phyloP scores from a whole-genome alignment of 2,329 filamentous ascomycete species.

The Diaporthe helianthi region DNA sequence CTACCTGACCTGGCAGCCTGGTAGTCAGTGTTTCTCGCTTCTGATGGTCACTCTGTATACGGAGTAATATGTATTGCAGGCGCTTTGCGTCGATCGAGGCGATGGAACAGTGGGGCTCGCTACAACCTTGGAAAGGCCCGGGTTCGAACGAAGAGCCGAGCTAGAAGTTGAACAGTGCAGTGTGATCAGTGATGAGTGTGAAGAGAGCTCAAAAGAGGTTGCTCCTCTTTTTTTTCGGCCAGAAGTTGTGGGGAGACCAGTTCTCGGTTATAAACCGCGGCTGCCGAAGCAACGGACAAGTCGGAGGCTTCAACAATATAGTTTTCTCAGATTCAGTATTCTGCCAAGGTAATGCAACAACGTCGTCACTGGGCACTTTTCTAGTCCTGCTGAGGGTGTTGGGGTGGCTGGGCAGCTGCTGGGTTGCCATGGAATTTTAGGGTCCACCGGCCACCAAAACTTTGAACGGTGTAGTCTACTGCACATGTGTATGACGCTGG shows the following conservation, averaged over 20 bases:
- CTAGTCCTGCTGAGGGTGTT: neutral
- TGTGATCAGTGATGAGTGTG: neutral
- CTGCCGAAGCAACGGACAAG: constrained; percentile 1
- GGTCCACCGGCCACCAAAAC: constrained; percentile 25
- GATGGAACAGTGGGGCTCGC: constrained; percentile 26
- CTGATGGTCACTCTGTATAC: neutral
- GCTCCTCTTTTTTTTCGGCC: neutral
- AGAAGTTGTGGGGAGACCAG: neutral
- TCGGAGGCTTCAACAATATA: constrained; percentile 17
- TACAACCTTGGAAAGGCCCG: neutral
- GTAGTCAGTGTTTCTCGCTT: constrained; percentile 1
- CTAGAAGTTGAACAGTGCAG: neutral
- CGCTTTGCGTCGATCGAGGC: constrained; percentile 17
- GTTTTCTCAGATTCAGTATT: neutral
- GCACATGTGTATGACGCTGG: constrained; percentile 6
- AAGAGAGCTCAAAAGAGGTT: neutral
- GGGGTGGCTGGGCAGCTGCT: constrained; percentile 26
- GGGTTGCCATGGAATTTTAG: constrained; percentile 18
- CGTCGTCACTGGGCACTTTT: constrained; percentile 4
- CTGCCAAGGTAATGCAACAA: constrained; percentile 27
- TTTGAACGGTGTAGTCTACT: neutral
- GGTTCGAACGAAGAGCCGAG: neutral
- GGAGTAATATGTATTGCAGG: no score
- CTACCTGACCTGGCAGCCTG: neutral
- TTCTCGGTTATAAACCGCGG: neutral